Evolutionary conservation across 495 filamentous ascomycete genomes (phyloP).

Genomic region (Aspergillus steynii): DNA sequence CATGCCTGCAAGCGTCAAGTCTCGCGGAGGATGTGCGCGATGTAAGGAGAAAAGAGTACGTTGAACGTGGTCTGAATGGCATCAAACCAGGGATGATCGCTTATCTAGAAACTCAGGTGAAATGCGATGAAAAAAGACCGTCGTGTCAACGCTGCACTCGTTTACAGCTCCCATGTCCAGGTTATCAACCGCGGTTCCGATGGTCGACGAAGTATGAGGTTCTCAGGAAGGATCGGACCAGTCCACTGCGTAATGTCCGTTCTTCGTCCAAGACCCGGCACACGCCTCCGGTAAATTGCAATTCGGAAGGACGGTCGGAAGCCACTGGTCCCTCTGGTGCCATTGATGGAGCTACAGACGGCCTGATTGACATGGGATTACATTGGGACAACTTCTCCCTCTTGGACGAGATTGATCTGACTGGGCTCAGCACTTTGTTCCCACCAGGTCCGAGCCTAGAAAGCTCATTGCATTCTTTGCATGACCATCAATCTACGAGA

Average conservation of each 20-base stretch:
- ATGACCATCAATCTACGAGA: neutral
- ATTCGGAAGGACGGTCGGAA: neutral
- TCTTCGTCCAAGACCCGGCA: neutral
- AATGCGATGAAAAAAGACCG: neutral
- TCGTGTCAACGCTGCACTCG: neutral
- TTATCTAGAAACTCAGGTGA: neutral
- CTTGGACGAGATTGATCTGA: neutral
- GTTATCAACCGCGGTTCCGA: constrained; percentile 1
- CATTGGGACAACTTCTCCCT: neutral
- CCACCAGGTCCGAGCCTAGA: neutral
- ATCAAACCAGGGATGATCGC: neutral
- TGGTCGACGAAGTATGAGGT: constrained; percentile 9
- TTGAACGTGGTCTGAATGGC: neutral
- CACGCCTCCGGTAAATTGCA: neutral
- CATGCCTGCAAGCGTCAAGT: neutral
- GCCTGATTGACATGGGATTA: neutral
- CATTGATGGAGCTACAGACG: neutral
- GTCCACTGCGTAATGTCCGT: neutral
- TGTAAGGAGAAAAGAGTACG: neutral
- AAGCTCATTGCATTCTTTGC: neutral
- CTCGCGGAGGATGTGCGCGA: neutral
- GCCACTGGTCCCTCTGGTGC: neutral
- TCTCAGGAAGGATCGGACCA: constrained; percentile 2
- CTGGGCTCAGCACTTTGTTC: neutral
- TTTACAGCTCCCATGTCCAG: neutral